A percentile compares a stretch with the other conserved stretches of the same genome.
These are phyloP conservation scores for Malus hybrid DNA, from an alignment of 331 rosid species.

Conservation along the genomic window DNA sequence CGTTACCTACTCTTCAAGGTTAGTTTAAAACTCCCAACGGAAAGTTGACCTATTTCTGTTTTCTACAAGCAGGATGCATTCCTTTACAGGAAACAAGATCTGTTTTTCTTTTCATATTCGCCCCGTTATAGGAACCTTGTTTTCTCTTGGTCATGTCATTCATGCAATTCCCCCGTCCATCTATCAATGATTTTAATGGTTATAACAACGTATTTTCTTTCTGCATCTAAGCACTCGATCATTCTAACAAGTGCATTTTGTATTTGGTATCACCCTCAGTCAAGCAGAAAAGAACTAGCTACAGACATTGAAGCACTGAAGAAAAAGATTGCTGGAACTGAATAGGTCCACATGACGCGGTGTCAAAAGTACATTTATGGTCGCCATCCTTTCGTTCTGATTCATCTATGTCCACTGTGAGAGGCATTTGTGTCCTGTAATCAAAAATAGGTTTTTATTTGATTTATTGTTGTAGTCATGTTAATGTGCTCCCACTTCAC, in stretches of 20 bases:
- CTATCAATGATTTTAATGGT: not conserved
- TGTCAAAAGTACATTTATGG: conserved; percentile 3
- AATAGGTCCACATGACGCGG: conserved; percentile 26
- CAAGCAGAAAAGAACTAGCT: conserved; percentile 82
- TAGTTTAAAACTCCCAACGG: conserved; percentile 4
- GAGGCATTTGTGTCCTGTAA: conserved; percentile 47
- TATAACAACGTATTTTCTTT: not conserved
- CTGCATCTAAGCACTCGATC: not conserved
- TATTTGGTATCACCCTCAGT: conserved; percentile 9
- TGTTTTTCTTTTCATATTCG: not conserved
- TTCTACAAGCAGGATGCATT: not conserved
- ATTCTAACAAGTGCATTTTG: conserved; percentile 6
- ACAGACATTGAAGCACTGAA: conserved; percentile 74
- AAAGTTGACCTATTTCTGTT: not conserved
- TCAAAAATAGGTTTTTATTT: conserved; percentile 38
- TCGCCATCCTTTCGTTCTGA: conserved; percentile 29
- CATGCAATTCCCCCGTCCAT: not conserved
- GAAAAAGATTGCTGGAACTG: conserved; percentile 85
- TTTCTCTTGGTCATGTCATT: not conserved
- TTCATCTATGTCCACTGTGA: conserved; percentile 20
- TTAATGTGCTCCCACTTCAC: conserved; percentile 24
- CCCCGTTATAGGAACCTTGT: not conserved
- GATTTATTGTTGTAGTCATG: conserved; percentile 10
- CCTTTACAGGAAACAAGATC: not conserved
- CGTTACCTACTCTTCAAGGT: conserved; percentile 99